Evolutionary conservation across 139 green algal species (phyloP), one percentile per base, ranked within the genome.

Genomic region (Chlamydomonas sphaeroides): DNA sequence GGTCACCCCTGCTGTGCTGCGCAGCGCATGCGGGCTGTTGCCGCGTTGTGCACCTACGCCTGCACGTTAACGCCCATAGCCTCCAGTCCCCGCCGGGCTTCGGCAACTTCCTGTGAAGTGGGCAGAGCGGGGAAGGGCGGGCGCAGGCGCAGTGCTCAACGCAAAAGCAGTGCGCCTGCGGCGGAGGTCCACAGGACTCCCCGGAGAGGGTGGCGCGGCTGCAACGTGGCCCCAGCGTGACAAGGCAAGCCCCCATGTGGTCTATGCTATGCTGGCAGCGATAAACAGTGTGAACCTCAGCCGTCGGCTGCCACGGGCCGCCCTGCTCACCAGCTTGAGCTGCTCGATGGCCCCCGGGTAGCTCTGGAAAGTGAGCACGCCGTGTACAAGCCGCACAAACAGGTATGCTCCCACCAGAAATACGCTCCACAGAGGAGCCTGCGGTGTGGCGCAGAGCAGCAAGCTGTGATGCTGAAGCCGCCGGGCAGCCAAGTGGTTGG

Each of bases 361-460:
- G 65, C 77, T 84, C 28, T 67, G 56, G 32, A 84, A 84, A 26
- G 23, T 68, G 18, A 59, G 6, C 0, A 84, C 77, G 4, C 77
- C 77, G 32, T 76, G 49, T 2, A 84, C 21, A 23, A 84, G 77
- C 5, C 65, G 48, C 2, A 42, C 49, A 0, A 75, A 17, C 21
- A 84, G 45, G 35, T 84, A 84, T 0, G 5, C 32, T 11, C 42
- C 75, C 32, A 72, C 0, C 15, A 69, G 17, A 11, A 62, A 8
- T 0, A 33, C 4, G 0, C 35, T 2, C 39, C 39, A 70, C 39
- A 71, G 2, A 1, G 74, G 74, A 5, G 74, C 74, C 74, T 80
- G 41, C 20, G 28, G 56, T 21, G 10, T 14, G 10, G 10, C 45
- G 45, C 45, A 14, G 45, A 51, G 45, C 45, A 10, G 14, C 45